Evolutionary conservation across 805 yeast genomes (phyloP), one percentile per base, ranked within the genome.

Genomic region (Cephaloascus albidus): DNA sequence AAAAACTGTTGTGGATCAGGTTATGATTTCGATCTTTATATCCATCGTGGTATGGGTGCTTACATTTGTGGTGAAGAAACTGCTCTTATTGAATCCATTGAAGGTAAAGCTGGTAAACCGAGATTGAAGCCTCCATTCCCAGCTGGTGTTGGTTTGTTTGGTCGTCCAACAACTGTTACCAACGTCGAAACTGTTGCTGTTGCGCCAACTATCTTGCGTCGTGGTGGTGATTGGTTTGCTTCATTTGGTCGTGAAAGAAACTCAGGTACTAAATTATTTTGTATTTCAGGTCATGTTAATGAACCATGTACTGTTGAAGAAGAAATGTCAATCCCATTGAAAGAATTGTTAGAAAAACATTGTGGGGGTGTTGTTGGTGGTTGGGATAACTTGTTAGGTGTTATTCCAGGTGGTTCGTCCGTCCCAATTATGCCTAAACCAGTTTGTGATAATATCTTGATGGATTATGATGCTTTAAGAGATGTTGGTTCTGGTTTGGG

Each of bases 121-220:
- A 78, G 95, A 64, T 74, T 86, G 60, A 86, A 86, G 77, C 95
- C 95, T 30, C 95, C 95, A 47, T 86, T 86, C 76, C 95, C 95
- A 28, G 95, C 95, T 28, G 95, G 94, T 54, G 90, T 85, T 43
- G 95, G 95, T 53, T 69, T 86, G 40, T 86, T 83, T 50, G 95
- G 95, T 54, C 76, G 95, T 61, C 95, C 95, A 48, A 77, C 89
- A 26, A 86, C 95, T 35, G 95, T 86, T 43, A 82, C 95, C 45
- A 86, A 86, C 56, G 95, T 86, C 43, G 95, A 86, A 66, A 85
- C 95, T 15, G 93, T 86, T 41, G 79, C 95, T 5, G 95, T 86
- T 37, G 84, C 94, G 10, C 94, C 95, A 45, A 84, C 95, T 26
- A 86, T 86, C 55, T 72, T 84, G 62, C 79, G 95, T 64, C 76